These are phyloP conservation scores for Nemophila menziesii DNA, from an alignment of 257 asterid genomes.

Conservation along the genomic window DNA sequence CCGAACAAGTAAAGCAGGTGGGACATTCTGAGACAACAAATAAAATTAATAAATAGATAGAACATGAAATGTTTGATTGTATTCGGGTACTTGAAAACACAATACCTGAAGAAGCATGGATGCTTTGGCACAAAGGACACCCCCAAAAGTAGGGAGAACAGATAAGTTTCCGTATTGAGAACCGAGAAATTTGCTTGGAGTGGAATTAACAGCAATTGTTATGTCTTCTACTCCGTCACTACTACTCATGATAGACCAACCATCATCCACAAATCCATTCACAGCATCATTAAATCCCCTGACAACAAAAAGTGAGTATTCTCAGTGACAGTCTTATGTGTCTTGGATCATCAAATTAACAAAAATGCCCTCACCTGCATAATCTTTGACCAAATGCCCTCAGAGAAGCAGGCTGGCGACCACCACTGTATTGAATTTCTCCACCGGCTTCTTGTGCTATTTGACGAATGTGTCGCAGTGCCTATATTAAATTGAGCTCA, in stretches of 20 bases:
- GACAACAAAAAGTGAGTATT: conserved; percentile 1
- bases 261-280: conserved; percentile 91
- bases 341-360: background rate
- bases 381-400: conserved; percentile 82
- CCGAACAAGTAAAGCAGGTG: conserved; percentile 78
- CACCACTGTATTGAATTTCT: conserved; percentile 68
- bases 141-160: conserved; percentile 72
- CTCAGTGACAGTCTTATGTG: background rate
- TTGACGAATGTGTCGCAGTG: conserved; percentile 73
- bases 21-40: conserved; percentile 44
- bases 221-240: conserved; percentile 87
- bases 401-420: conserved; percentile 85
- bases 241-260: conserved; percentile 75
- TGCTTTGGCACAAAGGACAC: conserved; percentile 89
- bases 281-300: conserved; percentile 97
- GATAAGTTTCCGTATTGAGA: conserved; percentile 54
- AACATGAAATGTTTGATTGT: background rate
- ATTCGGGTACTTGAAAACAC: background rate
- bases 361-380: conserved; percentile 41
- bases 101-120: conserved; percentile 95
- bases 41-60: background rate
- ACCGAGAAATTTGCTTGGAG: conserved; percentile 73
- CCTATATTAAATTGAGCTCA: conserved; percentile 24
- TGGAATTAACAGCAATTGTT: conserved; percentile 67
- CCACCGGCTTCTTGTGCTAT: conserved; percentile 87